These are phyloP conservation scores for Penicillium riverlandense DNA, from an alignment of 495 filamentous ascomycete species.

Conservation along the genomic window DNA sequence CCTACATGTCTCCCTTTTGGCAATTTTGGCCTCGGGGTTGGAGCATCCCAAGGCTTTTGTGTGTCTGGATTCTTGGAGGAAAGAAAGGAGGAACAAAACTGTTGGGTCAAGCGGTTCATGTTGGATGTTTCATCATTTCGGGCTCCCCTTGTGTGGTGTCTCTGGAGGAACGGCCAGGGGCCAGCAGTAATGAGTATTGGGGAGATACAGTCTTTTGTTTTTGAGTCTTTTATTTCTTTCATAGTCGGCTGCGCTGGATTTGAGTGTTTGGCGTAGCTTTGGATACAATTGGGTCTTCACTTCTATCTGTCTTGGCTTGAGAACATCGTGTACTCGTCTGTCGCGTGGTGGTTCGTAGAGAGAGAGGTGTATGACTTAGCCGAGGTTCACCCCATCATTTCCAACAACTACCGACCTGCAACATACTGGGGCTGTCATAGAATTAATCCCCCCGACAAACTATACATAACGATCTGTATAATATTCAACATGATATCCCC, in stretches of 20 bases:
- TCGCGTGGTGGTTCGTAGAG: too few relatives aligned
- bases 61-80: too few relatives aligned
- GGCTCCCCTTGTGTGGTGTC: constrained; percentile 1
- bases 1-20: constrained; percentile 5
- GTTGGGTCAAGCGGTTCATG: constrained; percentile 1
- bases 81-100: neutral
- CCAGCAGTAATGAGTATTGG: constrained; percentile 10
- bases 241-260: constrained; percentile 16
- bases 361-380: too few relatives aligned
- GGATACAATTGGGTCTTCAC: constrained; percentile 10
- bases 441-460: too few relatives aligned
- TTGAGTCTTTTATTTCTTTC: constrained; percentile 12
- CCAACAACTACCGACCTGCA: too few relatives aligned
- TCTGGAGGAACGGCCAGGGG: too few relatives aligned
- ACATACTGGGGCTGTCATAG: too few relatives aligned
- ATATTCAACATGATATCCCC: neutral
- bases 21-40: neutral
- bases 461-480: too few relatives aligned
- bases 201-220: constrained; percentile 9
- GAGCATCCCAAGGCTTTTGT: neutral
- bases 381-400: too few relatives aligned
- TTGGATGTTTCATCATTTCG: constrained; percentile 2
- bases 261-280: constrained; percentile 8
- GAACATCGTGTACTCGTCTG: neutral
- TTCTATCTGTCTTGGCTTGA: neutral